Base-by-base conservation (phyloP, 1,139 yeast species). In the Yamadazyma jaroonii region DNA sequence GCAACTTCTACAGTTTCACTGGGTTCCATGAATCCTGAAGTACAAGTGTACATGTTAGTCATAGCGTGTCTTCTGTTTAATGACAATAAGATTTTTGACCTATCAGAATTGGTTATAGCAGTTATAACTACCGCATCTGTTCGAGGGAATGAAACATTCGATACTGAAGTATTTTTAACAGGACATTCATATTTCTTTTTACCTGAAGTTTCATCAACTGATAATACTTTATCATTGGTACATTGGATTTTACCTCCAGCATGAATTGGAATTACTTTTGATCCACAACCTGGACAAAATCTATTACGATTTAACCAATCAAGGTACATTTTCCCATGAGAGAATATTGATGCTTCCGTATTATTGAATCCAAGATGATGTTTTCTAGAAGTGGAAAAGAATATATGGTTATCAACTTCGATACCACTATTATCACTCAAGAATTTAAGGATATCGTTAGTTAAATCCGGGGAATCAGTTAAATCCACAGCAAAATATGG, bases 11-110 rank as follows among this genome's bases (percentile, higher is more conserved):
- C 80, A 1, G 95, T 80, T 62, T 90, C 98, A 17, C 90, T 85
- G 0, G 97, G 96, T 60, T 90, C 98, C 77, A 90, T 80, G 57
- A 90, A 90, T 4, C 98, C 98, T 2, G 97, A 96, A 37, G 95
- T 77, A 53, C 95, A 84, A 10, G 94, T 75, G 61, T 83, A 90
- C 78, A 85, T 76, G 34, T 67, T 65, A 42, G 75, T 62, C 25
- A 61, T 65, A 3, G 62, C 62, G 35, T 61, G 62, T 41, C 94
- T 66, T 49, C 73, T 80, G 44, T 79, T 78, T 41, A 86, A 72
- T 2, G 94, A 95, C 13, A 90, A 68, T 31, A 92, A 72, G 12
- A 88, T 66, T 56, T 82, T 80, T 39, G 79, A 64, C 28, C 79
- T 76, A 24, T 75, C 79, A 22, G 64, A 50, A 51, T 84, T 81